These are phyloP conservation scores for Poronia punctata DNA, from an alignment of 495 filamentous ascomycete species.

Conservation along the genomic window DNA sequence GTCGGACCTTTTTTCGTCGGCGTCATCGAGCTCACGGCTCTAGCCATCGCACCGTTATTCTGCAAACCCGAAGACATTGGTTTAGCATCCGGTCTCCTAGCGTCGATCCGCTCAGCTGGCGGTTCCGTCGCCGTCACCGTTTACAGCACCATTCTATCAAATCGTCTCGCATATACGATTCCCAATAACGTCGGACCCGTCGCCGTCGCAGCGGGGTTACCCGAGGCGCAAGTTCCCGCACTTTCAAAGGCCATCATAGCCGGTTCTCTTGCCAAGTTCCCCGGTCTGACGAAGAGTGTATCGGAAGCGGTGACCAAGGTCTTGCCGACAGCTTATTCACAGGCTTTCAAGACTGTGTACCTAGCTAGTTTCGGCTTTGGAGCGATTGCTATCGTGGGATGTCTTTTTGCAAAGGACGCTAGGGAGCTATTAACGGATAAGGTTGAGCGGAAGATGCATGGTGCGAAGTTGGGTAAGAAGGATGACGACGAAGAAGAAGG, in stretches of 20 bases:
- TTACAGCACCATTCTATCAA: slow-evolving; percentile 41
- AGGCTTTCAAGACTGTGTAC: slow-evolving; percentile 41
- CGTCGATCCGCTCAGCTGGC: slow-evolving; percentile 30
- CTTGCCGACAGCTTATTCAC: slow-evolving; percentile 32
- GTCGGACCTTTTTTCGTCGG: slow-evolving; percentile 21
- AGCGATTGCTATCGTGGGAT: slow-evolving; percentile 34
- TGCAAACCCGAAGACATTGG: slow-evolving; percentile 38
- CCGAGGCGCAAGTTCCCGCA: slow-evolving; percentile 29
- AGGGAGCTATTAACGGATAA: slow-evolving; percentile 31
- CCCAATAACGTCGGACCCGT: slow-evolving; percentile 35
- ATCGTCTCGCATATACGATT: slow-evolving; percentile 31
- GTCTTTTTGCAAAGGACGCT: slow-evolving; percentile 29
- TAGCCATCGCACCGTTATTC: slow-evolving; percentile 20
- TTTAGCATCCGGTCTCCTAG: slow-evolving; percentile 38
- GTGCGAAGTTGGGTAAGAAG: slow-evolving; percentile 7
- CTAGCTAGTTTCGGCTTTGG: slow-evolving; percentile 43
- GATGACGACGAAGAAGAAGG: slow-evolving; percentile 2
- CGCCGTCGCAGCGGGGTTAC: slow-evolving; percentile 37
- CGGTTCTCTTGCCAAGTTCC: slow-evolving; percentile 30
- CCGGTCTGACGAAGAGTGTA: slow-evolving; percentile 34
- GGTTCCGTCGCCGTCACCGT: slow-evolving; percentile 23
- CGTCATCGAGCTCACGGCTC: slow-evolving; percentile 14
- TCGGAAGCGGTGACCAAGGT: slow-evolving; percentile 29
- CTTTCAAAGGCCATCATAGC: slow-evolving; percentile 31
- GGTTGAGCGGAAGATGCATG: slow-evolving; percentile 26